Percentiles rank a stretch among this genome's conserved stretches.
Conservation (phyloP, 129 eudicot species). For the Heracleum sosnowskyi region DNA sequence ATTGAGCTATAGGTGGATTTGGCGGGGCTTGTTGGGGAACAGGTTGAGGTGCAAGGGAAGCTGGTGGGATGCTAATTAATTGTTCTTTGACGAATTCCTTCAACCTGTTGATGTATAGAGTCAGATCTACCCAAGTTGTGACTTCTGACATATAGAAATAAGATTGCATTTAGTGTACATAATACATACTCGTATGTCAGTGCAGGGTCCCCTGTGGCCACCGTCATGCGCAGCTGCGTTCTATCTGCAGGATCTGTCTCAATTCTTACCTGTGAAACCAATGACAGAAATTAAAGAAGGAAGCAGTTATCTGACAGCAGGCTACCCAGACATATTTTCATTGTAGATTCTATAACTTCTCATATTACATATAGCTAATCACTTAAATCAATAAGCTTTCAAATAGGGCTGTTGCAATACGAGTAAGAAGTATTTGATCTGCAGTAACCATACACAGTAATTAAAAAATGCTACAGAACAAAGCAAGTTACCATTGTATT, state of each 20-base stretch:
- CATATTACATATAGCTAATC: not conserved
- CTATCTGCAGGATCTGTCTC: constrained; percentile 99
- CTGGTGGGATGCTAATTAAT: constrained; percentile 55
- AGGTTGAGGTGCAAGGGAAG: constrained; percentile 42
- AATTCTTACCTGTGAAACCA: constrained; percentile 63
- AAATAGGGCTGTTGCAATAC: not conserved
- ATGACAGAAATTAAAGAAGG: not conserved
- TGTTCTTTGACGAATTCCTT: constrained; percentile 94
- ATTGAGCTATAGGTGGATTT: constrained; percentile 33
- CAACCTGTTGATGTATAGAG: constrained; percentile 40
- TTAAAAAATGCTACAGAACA: not conserved
- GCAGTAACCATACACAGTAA: not conserved
- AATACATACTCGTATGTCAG: constrained; percentile 78
- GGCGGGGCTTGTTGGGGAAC: constrained; percentile 39
- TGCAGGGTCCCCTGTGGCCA: constrained; percentile 83
- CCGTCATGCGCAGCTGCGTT: constrained; percentile 93
- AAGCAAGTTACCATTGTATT: not conserved
- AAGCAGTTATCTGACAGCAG: not conserved
- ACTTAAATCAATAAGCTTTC: not conserved
- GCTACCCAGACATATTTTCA: not conserved
- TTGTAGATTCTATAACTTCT: not conserved
- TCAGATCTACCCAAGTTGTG: not conserved
- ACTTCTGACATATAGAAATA: not conserved
- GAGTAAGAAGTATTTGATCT: not conserved
- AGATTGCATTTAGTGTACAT: constrained; percentile 15